phyloP scores from a whole-genome alignment of 2,329 filamentous ascomycete genomes.

The Cercospora citrullina region DNA sequence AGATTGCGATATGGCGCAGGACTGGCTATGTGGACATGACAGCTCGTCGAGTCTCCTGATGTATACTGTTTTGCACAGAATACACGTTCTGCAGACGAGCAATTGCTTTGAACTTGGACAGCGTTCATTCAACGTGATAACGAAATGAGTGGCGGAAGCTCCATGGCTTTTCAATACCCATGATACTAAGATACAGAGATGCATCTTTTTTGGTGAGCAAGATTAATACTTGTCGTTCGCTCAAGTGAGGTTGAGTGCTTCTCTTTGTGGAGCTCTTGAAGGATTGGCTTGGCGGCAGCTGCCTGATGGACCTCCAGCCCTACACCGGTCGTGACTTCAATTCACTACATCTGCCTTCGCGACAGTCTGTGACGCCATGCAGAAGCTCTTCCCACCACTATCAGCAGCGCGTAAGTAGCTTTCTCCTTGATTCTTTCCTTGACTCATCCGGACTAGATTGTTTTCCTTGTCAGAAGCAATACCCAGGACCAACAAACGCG shows the following conservation, averaged over 20 bases:
- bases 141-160: no score
- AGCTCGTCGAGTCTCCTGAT: neutral
- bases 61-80: no score
- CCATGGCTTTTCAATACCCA: no score
- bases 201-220: no score
- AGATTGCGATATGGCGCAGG: neutral
- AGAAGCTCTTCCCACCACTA: neutral
- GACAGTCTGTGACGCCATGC: neutral
- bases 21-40: neutral
- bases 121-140: no score
- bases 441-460: no score
- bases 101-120: no score
- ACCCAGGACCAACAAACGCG: no score
- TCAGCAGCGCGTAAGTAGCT: neutral
- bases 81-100: no score
- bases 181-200: no score
- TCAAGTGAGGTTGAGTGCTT: neutral
- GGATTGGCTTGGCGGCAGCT: slow-evolving; percentile 5
- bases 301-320: neutral
- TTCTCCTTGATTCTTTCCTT: neutral
- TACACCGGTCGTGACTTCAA: neutral
- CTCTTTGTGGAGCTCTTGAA: neutral
- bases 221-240: neutral
- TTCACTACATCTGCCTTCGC: neutral
- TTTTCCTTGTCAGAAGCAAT: neutral